These are phyloP conservation scores for Citrus sinensis DNA, from an alignment of 345 rosid genomes.

Conservation along the genomic window DVS_A1.0 CM039162.1:19688001-19688500, in stretches of 20 bases:
- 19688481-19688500: slow-evolving; percentile 1
- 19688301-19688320: neutral
- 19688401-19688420: slow-evolving; percentile 54
- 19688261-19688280: slow-evolving; percentile 53
- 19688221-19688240: neutral
- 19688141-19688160: too few relatives aligned
- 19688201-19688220: neutral
- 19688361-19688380: slow-evolving; percentile 75
- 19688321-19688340: slow-evolving; percentile 41
- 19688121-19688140: too few relatives aligned
- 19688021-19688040: neutral
- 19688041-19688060: neutral
- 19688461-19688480: neutral
- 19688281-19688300: slow-evolving; percentile 9
- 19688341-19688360: slow-evolving; percentile 63
- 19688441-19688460: neutral
- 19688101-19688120: neutral
- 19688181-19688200: neutral
- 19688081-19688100: too few relatives aligned
- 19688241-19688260: neutral
- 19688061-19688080: neutral
- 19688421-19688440: neutral
- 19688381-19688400: slow-evolving; percentile 74
- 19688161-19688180: neutral
- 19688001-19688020: neutral